These are phyloP conservation scores for Leccinum griseonigrum DNA, from an alignment of 1,284 basidiomycete species.

Conservation along the genomic window DNA sequence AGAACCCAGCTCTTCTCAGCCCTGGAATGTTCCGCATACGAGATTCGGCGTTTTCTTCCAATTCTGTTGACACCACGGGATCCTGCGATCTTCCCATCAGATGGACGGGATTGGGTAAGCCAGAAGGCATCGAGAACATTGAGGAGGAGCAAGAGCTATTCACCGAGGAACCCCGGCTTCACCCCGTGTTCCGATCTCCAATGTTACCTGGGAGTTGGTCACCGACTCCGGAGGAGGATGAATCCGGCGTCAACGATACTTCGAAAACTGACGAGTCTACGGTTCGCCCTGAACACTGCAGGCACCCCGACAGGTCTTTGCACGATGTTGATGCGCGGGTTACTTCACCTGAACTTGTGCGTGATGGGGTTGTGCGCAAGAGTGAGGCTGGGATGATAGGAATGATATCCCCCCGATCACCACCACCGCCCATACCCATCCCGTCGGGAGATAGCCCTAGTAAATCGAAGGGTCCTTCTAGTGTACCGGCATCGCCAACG, in stretches of 20 bases:
- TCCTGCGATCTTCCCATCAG: constrained; percentile 49
- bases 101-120: constrained; percentile 46
- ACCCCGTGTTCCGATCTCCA: constrained; percentile 15
- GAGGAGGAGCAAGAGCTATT: constrained; percentile 32
- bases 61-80: constrained; percentile 36
- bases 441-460: constrained; percentile 25
- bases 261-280: constrained; percentile 30
- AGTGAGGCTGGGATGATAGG: constrained; percentile 56
- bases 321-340: constrained; percentile 48
- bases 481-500: constrained; percentile 32
- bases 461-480: constrained; percentile 25
- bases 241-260: constrained; percentile 21
- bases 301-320: constrained; percentile 37
- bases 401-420: constrained; percentile 37
- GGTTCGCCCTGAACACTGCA: constrained; percentile 31
- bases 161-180: constrained; percentile 23
- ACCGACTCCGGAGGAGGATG: constrained; percentile 28
- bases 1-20: constrained; percentile 40
- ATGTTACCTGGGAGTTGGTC: constrained; percentile 33
- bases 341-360: constrained; percentile 45
- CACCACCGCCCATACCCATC: constrained; percentile 27
- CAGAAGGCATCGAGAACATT: constrained; percentile 31
- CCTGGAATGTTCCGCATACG: constrained; percentile 45
- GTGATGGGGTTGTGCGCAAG: constrained; percentile 39
- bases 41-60: constrained; percentile 53